Conservation (phyloP, 345 rosid genomes). For the Eucalyptus erythrocorys region DNA sequence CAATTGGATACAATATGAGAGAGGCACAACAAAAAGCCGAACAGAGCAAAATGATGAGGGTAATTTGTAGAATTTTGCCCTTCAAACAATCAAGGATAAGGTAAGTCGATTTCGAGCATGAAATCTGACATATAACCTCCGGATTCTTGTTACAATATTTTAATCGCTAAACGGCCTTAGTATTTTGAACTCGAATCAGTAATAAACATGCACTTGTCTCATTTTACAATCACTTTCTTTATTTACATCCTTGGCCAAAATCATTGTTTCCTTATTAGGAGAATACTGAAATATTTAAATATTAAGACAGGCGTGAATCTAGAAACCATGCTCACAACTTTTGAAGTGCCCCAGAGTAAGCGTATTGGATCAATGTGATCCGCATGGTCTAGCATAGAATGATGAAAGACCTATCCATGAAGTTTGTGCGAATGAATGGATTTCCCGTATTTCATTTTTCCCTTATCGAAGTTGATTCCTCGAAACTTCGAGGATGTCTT, state of each 20-base stretch:
- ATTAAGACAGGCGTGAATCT: neutral
- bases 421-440: neutral
- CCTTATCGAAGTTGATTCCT: neutral
- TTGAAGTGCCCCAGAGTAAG: neutral
- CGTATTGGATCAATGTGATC: neutral
- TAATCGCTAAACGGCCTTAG: neutral
- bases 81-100: neutral
- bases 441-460: neutral
- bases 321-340: neutral
- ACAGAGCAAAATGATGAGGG: neutral
- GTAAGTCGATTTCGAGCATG: neutral
- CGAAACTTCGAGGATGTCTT: neutral
- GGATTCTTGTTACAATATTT: neutral
- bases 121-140: neutral
- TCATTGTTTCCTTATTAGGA: neutral
- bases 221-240: neutral
- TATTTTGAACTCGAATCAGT: neutral
- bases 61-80: neutral
- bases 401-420: neutral
- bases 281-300: neutral
- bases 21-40: neutral
- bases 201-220: neutral
- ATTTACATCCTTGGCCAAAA: neutral
- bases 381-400: neutral
- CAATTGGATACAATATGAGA: neutral